A percentile compares a stretch with the other conserved stretches of the same genome.
Conservation (phyloP, 495 filamentous ascomycete genomes). For the Neurospora tetraspora region DNA sequence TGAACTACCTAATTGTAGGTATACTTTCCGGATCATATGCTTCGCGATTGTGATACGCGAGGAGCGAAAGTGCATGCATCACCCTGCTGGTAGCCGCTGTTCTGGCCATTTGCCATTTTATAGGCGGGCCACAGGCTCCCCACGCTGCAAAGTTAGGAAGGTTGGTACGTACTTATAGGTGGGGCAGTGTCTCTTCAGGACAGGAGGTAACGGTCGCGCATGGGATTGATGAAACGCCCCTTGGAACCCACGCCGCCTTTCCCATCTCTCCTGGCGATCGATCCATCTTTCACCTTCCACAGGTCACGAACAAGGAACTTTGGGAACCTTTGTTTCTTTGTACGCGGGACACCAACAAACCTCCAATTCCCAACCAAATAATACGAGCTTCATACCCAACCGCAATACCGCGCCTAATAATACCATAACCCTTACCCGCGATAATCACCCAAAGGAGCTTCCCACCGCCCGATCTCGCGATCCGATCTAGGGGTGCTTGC, state of each 20-base stretch:
- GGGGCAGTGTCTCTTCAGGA: not conserved
- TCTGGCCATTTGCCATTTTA: not conserved
- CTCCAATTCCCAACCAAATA: not conserved
- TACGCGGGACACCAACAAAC: not conserved
- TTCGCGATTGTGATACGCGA: not conserved
- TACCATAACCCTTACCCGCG: not conserved
- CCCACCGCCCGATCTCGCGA: constrained; percentile 1
- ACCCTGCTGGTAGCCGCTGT: not conserved
- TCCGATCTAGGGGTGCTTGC: not conserved
- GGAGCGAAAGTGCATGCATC: not conserved
- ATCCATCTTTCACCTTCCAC: not conserved
- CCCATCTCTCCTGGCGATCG: not conserved
- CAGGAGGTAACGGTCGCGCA: not conserved
- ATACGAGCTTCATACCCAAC: not conserved
- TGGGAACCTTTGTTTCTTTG: not conserved
- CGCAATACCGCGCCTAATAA: not conserved
- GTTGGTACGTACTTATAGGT: not conserved
- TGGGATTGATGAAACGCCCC: not conserved
- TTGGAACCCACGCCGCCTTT: constrained; percentile 1
- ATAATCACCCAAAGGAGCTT: not conserved
- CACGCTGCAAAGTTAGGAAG: not conserved
- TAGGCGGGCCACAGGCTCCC: not conserved
- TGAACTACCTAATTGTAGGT: not conserved
- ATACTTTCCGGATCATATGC: not conserved
- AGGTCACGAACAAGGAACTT: not conserved